Conservation (phyloP, 2,329 filamentous ascomycete species). For the Alternaria sp. region DNA sequence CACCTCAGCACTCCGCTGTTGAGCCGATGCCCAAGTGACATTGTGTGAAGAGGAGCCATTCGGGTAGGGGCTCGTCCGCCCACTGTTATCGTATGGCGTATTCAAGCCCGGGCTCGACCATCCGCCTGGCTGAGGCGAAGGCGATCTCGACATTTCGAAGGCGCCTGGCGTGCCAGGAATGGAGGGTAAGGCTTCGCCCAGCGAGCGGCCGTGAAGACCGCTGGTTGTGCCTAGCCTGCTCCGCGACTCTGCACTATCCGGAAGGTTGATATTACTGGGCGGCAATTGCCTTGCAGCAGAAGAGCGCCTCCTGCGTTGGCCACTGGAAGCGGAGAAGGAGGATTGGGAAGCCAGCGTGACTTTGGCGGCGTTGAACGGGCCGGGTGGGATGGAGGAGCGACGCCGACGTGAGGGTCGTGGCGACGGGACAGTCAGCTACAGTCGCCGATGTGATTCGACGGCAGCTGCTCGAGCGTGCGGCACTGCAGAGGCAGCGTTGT, state of each 20-base stretch:
- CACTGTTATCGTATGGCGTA: conserved; percentile 67
- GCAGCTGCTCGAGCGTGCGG: conserved; percentile 18
- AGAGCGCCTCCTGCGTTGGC: conserved; percentile 50
- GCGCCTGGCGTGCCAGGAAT: conserved; percentile 47
- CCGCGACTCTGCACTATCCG: conserved; percentile 31
- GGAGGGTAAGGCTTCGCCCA: conserved; percentile 44
- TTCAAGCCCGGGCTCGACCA: conserved; percentile 86
- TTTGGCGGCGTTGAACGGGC: conserved; percentile 27
- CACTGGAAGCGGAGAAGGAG: conserved; percentile 46
- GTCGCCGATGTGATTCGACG: conserved; percentile 13
- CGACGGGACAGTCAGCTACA: conserved; percentile 17
- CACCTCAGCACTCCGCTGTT: conserved; percentile 75
- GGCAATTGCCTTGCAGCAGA: conserved; percentile 48
- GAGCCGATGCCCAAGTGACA: conserved; percentile 83
- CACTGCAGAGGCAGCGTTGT: conserved; percentile 27
- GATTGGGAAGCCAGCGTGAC: conserved; percentile 50
- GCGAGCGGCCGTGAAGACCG: conserved; percentile 39
- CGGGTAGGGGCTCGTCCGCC: conserved; percentile 69
- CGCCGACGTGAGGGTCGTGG: conserved; percentile 33
- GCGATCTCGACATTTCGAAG: conserved; percentile 79
- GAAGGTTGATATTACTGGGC: conserved; percentile 37
- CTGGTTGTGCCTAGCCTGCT: conserved; percentile 42
- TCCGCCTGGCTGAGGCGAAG: conserved; percentile 83
- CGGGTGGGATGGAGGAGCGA: conserved; percentile 31
- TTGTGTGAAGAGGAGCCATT: conserved; percentile 57